These are phyloP conservation scores for Pulveroboletus sp. DNA, from an alignment of 768 basidiomycete genomes.

Conservation along the genomic window DNA sequence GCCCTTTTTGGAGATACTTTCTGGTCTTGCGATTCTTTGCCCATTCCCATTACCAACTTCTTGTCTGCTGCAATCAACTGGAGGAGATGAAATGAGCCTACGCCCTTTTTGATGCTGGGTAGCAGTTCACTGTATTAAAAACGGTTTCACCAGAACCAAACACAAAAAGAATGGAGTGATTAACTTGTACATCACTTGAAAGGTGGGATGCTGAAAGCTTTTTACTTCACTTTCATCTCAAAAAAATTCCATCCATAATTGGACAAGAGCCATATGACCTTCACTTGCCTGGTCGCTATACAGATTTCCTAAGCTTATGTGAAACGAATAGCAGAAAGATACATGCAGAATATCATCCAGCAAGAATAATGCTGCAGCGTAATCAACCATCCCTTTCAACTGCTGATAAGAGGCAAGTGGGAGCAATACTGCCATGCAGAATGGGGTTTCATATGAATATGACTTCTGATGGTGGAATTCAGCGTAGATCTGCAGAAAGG, in stretches of 20 bases:
- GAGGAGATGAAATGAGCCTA: slow-evolving; percentile 11
- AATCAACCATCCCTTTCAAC: background rate
- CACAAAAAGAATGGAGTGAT: background rate
- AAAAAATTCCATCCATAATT: background rate
- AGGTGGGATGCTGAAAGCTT: background rate
- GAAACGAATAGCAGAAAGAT: background rate
- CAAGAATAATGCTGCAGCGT: background rate
- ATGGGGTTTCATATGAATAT: slow-evolving; percentile 15
- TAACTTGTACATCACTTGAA: slow-evolving; percentile 9
- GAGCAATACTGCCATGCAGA: background rate
- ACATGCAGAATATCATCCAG: background rate
- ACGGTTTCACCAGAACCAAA: background rate
- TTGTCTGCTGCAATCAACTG: slow-evolving; percentile 4
- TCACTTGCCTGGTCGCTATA: background rate
- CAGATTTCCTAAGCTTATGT: background rate
- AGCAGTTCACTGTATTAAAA: slow-evolving; percentile 4
- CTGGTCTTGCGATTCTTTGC: slow-evolving; percentile 7
- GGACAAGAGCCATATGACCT: background rate
- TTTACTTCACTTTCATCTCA: background rate
- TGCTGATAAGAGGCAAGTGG: background rate
- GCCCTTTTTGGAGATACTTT: background rate
- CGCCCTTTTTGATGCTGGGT: background rate
- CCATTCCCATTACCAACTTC: background rate
- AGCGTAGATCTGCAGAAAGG: fast-evolving
- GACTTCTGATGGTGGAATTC: slow-evolving; percentile 17